Conservation (phyloP, 2,329 filamentous ascomycete genomes). For the Microdochium bolleyi region DNA sequence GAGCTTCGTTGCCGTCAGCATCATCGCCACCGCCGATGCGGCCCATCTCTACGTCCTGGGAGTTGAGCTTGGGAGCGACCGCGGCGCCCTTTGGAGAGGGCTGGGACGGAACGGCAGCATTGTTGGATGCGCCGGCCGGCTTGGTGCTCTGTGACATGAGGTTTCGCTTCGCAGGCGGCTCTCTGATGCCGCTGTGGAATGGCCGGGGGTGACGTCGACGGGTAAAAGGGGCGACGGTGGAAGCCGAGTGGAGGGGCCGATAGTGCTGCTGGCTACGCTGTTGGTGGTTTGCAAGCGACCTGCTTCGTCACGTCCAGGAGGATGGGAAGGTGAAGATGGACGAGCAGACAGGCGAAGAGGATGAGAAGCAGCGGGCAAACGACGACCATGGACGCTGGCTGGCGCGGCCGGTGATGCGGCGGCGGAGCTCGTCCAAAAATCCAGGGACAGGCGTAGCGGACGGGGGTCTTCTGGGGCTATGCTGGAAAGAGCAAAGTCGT, state of each 20-base stretch:
- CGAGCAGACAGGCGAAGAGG: not conserved
- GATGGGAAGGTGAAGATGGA: not conserved
- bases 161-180: not conserved
- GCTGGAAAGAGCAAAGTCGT: not conserved
- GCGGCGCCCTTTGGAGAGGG: constrained; percentile 45
- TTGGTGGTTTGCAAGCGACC: no score
- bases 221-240: not conserved
- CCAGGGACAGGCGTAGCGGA: not conserved
- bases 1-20: constrained; percentile 3
- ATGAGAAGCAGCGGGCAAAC: not conserved
- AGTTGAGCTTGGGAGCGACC: constrained; percentile 47
- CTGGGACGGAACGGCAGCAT: constrained; percentile 37
- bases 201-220: not conserved
- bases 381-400: no score
- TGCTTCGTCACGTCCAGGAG: no score
- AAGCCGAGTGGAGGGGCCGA: not conserved
- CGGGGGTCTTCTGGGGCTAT: not conserved
- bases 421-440: not conserved
- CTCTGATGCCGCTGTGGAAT: not conserved
- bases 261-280: no score
- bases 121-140: constrained; percentile 20
- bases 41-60: constrained; percentile 47
- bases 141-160: constrained; percentile 33
- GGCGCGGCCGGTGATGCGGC: not conserved
- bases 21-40: constrained; percentile 32